Base-by-base conservation (phyloP, 2,329 filamentous ascomycete genomes). In the Acephala macrosclerotiorum region DNA sequence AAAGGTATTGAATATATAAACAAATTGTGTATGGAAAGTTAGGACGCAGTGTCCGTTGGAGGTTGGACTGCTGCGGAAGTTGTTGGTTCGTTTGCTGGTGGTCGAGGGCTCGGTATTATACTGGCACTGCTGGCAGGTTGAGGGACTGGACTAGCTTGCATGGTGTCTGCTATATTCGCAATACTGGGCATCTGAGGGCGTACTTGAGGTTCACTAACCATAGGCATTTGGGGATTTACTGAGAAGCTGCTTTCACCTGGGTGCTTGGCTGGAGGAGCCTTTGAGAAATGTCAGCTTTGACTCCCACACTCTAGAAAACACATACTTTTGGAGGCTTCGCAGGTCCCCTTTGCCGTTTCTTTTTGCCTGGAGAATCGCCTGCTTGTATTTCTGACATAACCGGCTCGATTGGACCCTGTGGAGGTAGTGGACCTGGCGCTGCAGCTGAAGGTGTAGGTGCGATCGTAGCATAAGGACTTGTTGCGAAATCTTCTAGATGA, bases 201-300 rank as follows among this genome's bases (percentile, higher is more conserved):
- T 61, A 29, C 58, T 51, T 57, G 36, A 14, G 35, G 45, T 16
- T 55, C 40, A 25, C 40, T 36, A 33, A 59, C 35, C 26, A 47
- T 53, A 45, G 64, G 55, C 3, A 62, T 42, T 66, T 56, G 60
- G 5, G 47, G 36, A 53, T 60, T 63, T 40, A 66, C 61, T 22
- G 51, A 26, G 53, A 71, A 74, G 25, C 65, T 68, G 29, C 60
- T 63, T 70, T 73, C 70, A 18, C 70, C 71, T 57, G 70, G 64
- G 20, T 67, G 61, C 42, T 55, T 67, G 12, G 58, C 11, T 61
- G 14, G 25, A 58, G 14, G 42, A 11, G 29, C 35, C 49, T 53
- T 26, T 26, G 7, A 29, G 38, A 49, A 38, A 8, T 36, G 20
- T 58, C 36, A 66, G 53, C 38, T 18, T 35, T 38, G 20, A 33